Base-by-base conservation (phyloP, 495 filamentous ascomycete genomes). In the Friedmanniomyces endolithicus region DNA sequence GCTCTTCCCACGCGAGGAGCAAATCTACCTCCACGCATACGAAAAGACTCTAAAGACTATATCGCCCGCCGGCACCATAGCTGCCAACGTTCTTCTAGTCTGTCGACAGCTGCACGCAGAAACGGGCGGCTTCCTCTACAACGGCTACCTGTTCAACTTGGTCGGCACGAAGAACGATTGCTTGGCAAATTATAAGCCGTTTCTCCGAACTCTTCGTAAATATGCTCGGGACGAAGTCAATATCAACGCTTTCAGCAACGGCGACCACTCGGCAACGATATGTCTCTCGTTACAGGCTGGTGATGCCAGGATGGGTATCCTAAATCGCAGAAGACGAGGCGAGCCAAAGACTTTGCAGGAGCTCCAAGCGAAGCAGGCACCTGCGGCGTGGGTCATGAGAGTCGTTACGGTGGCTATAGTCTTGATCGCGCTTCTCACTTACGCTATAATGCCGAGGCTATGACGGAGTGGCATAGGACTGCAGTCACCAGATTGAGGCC, bases 181-280 rank as follows among this genome's bases (percentile, higher is more conserved):
- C 27, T 43, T 63, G 11, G 23, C 25, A 0, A 31, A 39, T 9
- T 63, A 63, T 53, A 34, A 50, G 51, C 11, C 11, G 17, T 60
- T 60, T 39, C 27, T 60, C 17, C 17, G 35, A 2, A 60, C 57
- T 3, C 19, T 54, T 16, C 27, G 51, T 24, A 57, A 55, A 33
- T 52, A 63, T 41, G 57, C 61, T 6, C 16, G 52, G 17, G 12
- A 48, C 16, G 50, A 53, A 34, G 48, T 63, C 16, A 40, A 44
- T 17, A 43, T 63, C 19, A 24, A 60, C 37, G 57, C 61, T 1
- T 63, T 63, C 52, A 60, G 50, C 44, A 63, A 63, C 48, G 61
- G 61, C 33, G n/a, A 51, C 14, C 61, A 60, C 33, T 60, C 57
- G 7, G 27, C 35, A 6, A 63, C 57, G 16, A 63, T 63, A 52